A percentile compares a stretch with the other conserved stretches of the same genome.
Conservation (phyloP, 768 basidiomycete genomes). For the Podaxis carcinomalis region DNA sequence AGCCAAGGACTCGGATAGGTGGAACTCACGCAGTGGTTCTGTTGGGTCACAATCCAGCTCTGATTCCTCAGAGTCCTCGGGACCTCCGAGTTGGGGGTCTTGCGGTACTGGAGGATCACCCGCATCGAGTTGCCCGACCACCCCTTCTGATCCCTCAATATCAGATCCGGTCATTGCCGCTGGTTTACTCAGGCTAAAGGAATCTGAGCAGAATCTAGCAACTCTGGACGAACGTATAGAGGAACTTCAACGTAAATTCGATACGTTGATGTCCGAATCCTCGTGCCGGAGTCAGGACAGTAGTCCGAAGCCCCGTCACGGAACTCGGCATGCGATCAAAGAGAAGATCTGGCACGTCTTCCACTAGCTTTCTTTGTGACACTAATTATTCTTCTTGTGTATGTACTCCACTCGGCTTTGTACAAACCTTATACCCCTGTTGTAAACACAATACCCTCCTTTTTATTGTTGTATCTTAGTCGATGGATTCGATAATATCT, state of each 20-base stretch:
- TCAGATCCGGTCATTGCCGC: not conserved
- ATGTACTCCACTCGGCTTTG: not conserved
- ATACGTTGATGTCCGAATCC: not conserved
- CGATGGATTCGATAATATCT: too few relatives aligned
- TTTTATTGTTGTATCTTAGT: too few relatives aligned
- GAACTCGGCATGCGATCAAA: slow-evolving; percentile 2
- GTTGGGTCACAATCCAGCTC: not conserved
- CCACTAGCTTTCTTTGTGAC: not conserved
- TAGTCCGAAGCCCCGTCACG: not conserved
- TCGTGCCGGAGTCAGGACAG: not conserved
- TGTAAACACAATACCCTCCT: not conserved
- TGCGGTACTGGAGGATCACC: not conserved
- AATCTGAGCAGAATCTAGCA: slow-evolving; percentile 6
- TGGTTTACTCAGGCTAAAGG: not conserved
- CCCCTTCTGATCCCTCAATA: not conserved
- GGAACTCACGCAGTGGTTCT: not conserved
- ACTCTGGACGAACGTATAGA: slow-evolving; percentile 1
- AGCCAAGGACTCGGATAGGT: not conserved
- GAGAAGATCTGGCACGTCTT: slow-evolving; percentile 5
- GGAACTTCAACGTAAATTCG: slow-evolving; percentile 3
- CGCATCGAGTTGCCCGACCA: not conserved
- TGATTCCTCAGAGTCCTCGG: not conserved
- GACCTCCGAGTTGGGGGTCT: not conserved
- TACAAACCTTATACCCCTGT: not conserved
- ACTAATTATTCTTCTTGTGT: not conserved